Conservation (phyloP, 2,329 filamentous ascomycete species). For the Aureobasidium namibiae region DNA sequence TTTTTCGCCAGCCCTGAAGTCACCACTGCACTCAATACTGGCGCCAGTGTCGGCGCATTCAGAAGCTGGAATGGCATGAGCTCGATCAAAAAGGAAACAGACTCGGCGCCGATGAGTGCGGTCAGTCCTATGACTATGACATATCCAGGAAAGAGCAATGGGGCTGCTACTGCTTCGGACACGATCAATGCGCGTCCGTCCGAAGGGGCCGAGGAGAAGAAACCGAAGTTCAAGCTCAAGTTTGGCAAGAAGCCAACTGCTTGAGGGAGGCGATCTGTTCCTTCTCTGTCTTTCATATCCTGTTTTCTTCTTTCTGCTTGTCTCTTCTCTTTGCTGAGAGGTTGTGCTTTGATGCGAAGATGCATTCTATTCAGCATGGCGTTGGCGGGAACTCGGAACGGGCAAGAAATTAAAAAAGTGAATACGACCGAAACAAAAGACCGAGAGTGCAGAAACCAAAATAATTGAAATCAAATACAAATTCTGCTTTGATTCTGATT, state of each 20-base stretch:
- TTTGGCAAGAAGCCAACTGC: slow-evolving; percentile 10
- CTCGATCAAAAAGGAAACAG: neutral
- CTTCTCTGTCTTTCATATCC: too few species aligned
- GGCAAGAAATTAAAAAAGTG: too few species aligned
- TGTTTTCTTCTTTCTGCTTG: too few species aligned
- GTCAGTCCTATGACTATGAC: slow-evolving; percentile 9
- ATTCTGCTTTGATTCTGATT: too few species aligned
- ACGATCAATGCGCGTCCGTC: neutral
- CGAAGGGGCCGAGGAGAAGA: slow-evolving; percentile 11
- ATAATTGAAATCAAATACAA: too few species aligned
- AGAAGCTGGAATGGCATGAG: neutral
- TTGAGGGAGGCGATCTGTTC: too few species aligned
- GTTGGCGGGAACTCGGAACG: too few species aligned
- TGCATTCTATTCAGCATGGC: too few species aligned
- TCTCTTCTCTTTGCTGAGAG: too few species aligned
- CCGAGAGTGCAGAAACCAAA: too few species aligned
- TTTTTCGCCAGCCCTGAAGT: slow-evolving; percentile 7
- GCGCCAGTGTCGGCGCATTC: slow-evolving; percentile 1
- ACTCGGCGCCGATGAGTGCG: neutral
- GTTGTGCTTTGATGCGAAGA: too few species aligned
- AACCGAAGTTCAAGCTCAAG: slow-evolving; percentile 14
- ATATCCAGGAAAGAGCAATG: neutral
- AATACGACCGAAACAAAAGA: too few species aligned
- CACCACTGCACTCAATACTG: neutral
- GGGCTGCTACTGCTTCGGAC: neutral